Percentiles rank a stretch among this genome's conserved stretches.
phyloP scores from a whole-genome alignment of 192 early-diverging fungal genomes.

The Coemansia sp. region DNA sequence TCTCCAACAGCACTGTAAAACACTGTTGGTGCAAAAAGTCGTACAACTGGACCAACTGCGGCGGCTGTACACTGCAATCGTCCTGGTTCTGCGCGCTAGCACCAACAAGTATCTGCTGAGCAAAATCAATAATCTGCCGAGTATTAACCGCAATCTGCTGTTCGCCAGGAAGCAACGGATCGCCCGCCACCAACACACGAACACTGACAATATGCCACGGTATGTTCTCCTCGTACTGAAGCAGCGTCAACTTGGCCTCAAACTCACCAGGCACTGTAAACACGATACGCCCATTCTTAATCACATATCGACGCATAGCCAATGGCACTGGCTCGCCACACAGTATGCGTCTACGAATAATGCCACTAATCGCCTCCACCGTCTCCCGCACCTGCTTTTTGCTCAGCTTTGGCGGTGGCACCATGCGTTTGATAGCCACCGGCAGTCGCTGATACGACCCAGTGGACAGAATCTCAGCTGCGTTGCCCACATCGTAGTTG shows the following conservation, averaged over 20 bases:
- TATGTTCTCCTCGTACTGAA: slow-evolving; percentile 56
- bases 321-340: slow-evolving; percentile 70
- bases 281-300: slow-evolving; percentile 69
- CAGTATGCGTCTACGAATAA: slow-evolving; percentile 71
- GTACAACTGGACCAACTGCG: slow-evolving; percentile 71
- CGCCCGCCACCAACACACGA: slow-evolving; percentile 62
- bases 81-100: neutral
- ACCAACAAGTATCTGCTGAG: slow-evolving; percentile 35
- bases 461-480: slow-evolving; percentile 82
- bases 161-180: slow-evolving; percentile 17
- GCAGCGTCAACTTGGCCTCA: slow-evolving; percentile 67
- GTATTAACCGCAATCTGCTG: slow-evolving; percentile 37
- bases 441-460: slow-evolving; percentile 83
- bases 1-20: slow-evolving; percentile 67
- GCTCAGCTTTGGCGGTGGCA: slow-evolving; percentile 61
- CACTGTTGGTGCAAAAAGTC: slow-evolving; percentile 72
- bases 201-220: slow-evolving; percentile 76
- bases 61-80: slow-evolving; percentile 25
- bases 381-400: slow-evolving; percentile 63
- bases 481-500: slow-evolving; percentile 79
- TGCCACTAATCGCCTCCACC: slow-evolving; percentile 63
- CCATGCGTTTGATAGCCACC: slow-evolving; percentile 65
- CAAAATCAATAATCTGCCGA: slow-evolving; percentile 26
- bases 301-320: slow-evolving; percentile 61
- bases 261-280: slow-evolving; percentile 65